Base-by-base conservation (phyloP, 2,329 filamentous ascomycete species). In the Raffaelea arxii region DNA sequence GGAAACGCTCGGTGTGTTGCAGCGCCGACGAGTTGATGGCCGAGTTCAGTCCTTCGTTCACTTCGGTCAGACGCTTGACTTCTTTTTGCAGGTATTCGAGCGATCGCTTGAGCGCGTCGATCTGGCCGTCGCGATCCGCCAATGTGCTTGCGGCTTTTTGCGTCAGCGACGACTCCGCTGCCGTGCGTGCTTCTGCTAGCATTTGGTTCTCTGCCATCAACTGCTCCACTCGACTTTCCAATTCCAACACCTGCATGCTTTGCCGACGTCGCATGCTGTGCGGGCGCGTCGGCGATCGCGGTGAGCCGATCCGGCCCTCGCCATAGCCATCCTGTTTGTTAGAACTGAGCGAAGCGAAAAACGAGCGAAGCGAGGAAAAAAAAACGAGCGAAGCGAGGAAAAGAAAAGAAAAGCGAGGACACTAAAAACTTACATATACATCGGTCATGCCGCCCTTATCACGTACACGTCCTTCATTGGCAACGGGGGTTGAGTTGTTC, bases 201-300 rank as follows among this genome's bases (percentile, higher is more conserved):
- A 80, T 70, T 47, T 83, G 81, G 60, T 97, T 97, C 63, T 98
- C 91, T 21, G 83, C 80, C 36, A 84, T 72, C 53, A 98, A 74
- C 64, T 91, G 84, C 56, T 96, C 88, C 57, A 98, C 77, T 58
- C 78, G 80, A 50, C 78, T 74, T 70, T 97, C 89, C 60, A 98
- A 81, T 58, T 98, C 91, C 51, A 97, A 81, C 46, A 91, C 81
- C 68, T 97, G 91, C 82, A 97, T 91, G 74, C 91, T 97, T 67
- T 95, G 92, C 61, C 91, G 86, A 62, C 91, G 90, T 58, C 91
- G 90, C 78, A 98, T 86, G 72, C 89, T 96, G 61, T 90, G 88
- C 58, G 92, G 90, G 66, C 91, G 82, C 56, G 88, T 94, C 46
- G 92, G 92, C 59, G 92, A 97, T 59, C 85, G 82, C 60, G 91